These are phyloP conservation scores for Sporothrix humicola DNA, from an alignment of 2,329 filamentous ascomycete species.

Conservation along the genomic window DNA sequence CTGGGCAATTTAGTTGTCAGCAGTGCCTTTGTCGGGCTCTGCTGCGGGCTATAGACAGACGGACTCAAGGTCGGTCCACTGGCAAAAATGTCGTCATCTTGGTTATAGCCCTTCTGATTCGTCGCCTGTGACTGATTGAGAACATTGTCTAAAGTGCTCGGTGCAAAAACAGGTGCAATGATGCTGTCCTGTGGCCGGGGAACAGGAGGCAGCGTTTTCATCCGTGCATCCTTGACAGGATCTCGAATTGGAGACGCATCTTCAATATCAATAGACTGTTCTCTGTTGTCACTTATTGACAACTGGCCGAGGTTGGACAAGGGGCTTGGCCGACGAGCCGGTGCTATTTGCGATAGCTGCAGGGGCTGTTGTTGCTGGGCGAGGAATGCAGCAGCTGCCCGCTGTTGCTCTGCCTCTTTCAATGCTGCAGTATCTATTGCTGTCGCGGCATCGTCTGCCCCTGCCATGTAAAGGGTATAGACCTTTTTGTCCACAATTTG, in stretches of 20 bases:
- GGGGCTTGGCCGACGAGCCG: conserved; percentile 34
- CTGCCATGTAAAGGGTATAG: conserved; percentile 44
- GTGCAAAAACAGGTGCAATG: conserved; percentile 20
- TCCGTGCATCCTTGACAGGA: conserved; percentile 44
- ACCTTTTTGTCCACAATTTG: conserved; percentile 46
- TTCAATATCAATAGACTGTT: conserved; percentile 29
- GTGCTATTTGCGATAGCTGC: neutral
- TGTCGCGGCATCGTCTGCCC: conserved; percentile 9
- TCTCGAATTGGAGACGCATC: conserved; percentile 41
- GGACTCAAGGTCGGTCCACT: conserved; percentile 53
- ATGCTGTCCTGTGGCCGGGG: conserved; percentile 39
- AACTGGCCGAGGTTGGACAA: conserved; percentile 29
- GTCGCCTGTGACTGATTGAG: neutral
- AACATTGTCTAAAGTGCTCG: conserved; percentile 31
- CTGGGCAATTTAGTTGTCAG: conserved; percentile 51
- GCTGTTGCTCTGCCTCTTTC: conserved; percentile 23
- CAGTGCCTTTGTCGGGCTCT: conserved; percentile 46
- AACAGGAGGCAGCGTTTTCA: conserved; percentile 50
- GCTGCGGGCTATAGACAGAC: conserved; percentile 56
- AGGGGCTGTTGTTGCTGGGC: conserved; percentile 21
- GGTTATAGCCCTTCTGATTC: conserved; percentile 41
- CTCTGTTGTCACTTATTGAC: neutral
- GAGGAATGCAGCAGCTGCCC: neutral
- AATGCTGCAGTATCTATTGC: neutral
- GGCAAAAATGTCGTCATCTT: conserved; percentile 29